These are phyloP conservation scores for Nemania abortiva DNA, from an alignment of 2,329 filamentous ascomycete genomes.

Conservation along the genomic window DNA sequence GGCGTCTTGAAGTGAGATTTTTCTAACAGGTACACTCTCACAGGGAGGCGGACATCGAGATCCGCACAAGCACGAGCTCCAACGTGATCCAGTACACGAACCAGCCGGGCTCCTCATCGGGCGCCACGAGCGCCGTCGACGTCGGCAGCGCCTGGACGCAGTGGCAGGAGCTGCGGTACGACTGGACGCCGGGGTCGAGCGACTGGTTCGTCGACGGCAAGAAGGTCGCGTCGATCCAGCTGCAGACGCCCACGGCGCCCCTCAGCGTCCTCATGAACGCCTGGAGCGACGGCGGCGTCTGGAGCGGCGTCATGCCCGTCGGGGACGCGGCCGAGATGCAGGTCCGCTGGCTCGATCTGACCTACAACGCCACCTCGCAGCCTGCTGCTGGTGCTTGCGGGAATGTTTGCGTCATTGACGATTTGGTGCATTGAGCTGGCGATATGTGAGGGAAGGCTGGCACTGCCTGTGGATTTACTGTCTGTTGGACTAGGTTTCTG, in stretches of 20 bases:
- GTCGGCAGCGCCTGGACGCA: conserved; percentile 63
- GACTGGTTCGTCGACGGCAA: conserved; percentile 68
- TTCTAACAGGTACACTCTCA: background rate
- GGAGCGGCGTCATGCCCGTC: conserved; percentile 69
- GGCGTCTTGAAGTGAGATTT: background rate
- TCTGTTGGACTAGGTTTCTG: background rate
- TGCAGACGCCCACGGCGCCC: conserved; percentile 65
- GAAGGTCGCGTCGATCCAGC: conserved; percentile 63
- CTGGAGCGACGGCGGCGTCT: conserved; percentile 71
- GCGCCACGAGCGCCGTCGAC: conserved; percentile 60
- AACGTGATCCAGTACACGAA: conserved; percentile 69
- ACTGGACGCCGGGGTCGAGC: conserved; percentile 67
- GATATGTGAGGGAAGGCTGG: background rate
- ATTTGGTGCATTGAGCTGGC: conserved; percentile 32
- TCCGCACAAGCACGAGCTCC: conserved; percentile 60
- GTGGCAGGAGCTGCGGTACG: conserved; percentile 64
- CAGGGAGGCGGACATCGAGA: conserved; percentile 65
- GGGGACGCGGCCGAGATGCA: conserved; percentile 65
- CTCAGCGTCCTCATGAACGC: conserved; percentile 68
- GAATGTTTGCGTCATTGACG: conserved; percentile 53
- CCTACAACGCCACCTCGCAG: conserved; percentile 61
- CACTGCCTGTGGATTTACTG: background rate
- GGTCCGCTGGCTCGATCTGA: conserved; percentile 73
- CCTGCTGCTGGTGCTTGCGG: conserved; percentile 40
- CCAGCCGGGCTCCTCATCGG: conserved; percentile 63